phyloP scores from a whole-genome alignment of 257 asterid genomes.

The Cruciata laevipes region DNA sequence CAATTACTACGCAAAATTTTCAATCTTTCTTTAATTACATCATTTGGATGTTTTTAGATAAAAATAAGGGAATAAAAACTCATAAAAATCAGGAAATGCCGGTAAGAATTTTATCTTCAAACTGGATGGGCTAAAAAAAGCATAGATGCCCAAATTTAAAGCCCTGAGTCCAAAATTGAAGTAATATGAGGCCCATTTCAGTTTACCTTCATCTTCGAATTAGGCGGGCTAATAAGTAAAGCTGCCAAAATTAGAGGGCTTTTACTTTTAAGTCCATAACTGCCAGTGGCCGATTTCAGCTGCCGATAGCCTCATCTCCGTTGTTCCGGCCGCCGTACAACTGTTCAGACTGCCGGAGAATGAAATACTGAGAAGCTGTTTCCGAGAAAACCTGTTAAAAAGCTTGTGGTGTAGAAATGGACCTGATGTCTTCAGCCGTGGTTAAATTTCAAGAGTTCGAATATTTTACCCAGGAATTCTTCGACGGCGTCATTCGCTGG shows the following conservation, averaged over 20 bases:
- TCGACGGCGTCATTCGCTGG: conserved; percentile 30
- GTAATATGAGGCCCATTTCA: too few relatives aligned
- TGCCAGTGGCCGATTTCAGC: not conserved
- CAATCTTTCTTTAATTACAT: too few relatives aligned
- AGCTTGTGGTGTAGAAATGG: conserved; percentile 31
- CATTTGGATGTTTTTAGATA: too few relatives aligned
- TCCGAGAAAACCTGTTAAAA: not conserved
- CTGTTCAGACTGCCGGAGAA: conserved; percentile 1
- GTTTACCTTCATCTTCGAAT: too few relatives aligned
- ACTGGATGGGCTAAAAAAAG: too few relatives aligned
- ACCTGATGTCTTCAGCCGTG: conserved; percentile 29
- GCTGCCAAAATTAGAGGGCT: not conserved
- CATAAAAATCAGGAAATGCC: too few relatives aligned
- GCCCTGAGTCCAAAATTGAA: too few relatives aligned
- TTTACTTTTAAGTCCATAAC: not conserved
- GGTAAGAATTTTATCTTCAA: too few relatives aligned
- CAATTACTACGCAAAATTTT: too few relatives aligned
- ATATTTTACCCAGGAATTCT: conserved; percentile 41
- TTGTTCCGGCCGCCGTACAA: not conserved
- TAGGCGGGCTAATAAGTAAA: not conserved
- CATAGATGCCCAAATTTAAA: too few relatives aligned
- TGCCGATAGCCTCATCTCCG: not conserved
- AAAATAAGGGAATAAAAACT: too few relatives aligned
- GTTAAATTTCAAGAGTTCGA: conserved; percentile 48
- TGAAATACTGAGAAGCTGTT: not conserved